These are phyloP conservation scores for Gossypium turneri DNA, from an alignment of 345 rosid species.

Conservation along the genomic window DNA sequence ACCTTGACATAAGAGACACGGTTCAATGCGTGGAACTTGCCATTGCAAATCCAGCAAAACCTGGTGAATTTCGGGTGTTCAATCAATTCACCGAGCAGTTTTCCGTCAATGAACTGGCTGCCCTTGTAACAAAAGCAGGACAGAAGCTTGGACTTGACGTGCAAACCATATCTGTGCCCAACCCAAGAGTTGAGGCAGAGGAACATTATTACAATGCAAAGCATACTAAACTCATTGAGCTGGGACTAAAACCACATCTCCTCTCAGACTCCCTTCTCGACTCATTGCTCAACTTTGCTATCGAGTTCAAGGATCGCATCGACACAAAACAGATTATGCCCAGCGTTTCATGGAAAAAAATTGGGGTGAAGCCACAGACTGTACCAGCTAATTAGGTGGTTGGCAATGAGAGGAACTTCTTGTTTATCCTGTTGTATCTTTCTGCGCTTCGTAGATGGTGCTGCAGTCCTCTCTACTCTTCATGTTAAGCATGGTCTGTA, in stretches of 20 bases:
- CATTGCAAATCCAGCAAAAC: conserved; percentile 80
- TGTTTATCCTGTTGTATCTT: background rate
- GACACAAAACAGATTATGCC: conserved; percentile 94
- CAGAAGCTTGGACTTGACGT: conserved; percentile 78
- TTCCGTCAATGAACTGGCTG: conserved; percentile 83
- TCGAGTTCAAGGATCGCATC: conserved; percentile 77
- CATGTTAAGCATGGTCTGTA: background rate
- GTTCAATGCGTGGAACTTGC: conserved; percentile 95
- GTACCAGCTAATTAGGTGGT: conserved; percentile 36
- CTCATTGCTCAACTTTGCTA: conserved; percentile 79
- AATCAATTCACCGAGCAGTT: conserved; percentile 97
- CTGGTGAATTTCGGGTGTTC: conserved; percentile 86
- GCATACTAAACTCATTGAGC: conserved; percentile 90
- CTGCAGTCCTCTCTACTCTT: background rate
- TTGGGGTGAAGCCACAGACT: conserved; percentile 77
- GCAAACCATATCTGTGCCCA: conserved; percentile 66
- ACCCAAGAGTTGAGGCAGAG: conserved; percentile 97
- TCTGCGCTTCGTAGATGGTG: conserved; percentile 5
- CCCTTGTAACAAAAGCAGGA: conserved; percentile 85
- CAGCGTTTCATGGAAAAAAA: conserved; percentile 82
- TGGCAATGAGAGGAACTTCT: background rate
- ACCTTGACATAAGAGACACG: conserved; percentile 95
- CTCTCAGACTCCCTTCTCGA: conserved; percentile 90
- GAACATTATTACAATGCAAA: conserved; percentile 98
- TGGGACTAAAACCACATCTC: conserved; percentile 87